phyloP scores from a whole-genome alignment of 2,329 filamentous ascomycete species.

The Pestalotiopsis sp. region DNA sequence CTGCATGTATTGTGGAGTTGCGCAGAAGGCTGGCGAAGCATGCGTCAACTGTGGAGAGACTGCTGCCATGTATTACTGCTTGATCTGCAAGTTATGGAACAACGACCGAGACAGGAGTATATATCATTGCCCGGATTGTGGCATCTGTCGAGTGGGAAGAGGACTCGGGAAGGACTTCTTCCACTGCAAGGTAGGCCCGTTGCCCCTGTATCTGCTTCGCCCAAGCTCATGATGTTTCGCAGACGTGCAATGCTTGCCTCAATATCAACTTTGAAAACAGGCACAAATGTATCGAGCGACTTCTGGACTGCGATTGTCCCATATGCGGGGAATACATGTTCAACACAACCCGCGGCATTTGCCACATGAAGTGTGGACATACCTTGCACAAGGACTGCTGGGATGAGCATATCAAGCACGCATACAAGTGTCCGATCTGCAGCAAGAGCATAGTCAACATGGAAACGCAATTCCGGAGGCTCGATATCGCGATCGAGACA shows the following conservation, averaged over 20 bases:
- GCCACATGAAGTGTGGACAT: conserved; percentile 94
- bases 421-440: conserved; percentile 96
- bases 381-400: conserved; percentile 93
- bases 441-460: conserved; percentile 97
- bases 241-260: conserved; percentile 93
- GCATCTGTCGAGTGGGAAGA: conserved; percentile 87
- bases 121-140: conserved; percentile 95
- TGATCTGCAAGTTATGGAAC: conserved; percentile 95
- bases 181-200: conserved; percentile 80
- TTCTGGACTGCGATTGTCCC: conserved; percentile 93
- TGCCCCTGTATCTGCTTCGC: neutral
- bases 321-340: conserved; percentile 98
- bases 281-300: conserved; percentile 92
- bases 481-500: conserved; percentile 81
- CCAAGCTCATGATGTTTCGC: conserved; percentile 12
- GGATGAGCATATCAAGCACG: conserved; percentile 80
- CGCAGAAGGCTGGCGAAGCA: conserved; percentile 77
- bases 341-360: conserved; percentile 81
- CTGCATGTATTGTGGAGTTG: conserved; percentile 89
- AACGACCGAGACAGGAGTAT: conserved; percentile 88
- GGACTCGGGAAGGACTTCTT: conserved; percentile 96
- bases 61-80: conserved; percentile 88
- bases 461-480: conserved; percentile 89
- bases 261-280: conserved; percentile 80
- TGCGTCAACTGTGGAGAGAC: conserved; percentile 76